Conservation (phyloP, 2,329 filamentous ascomycete genomes). For the Sclerotiophoma versabilis region DNA sequence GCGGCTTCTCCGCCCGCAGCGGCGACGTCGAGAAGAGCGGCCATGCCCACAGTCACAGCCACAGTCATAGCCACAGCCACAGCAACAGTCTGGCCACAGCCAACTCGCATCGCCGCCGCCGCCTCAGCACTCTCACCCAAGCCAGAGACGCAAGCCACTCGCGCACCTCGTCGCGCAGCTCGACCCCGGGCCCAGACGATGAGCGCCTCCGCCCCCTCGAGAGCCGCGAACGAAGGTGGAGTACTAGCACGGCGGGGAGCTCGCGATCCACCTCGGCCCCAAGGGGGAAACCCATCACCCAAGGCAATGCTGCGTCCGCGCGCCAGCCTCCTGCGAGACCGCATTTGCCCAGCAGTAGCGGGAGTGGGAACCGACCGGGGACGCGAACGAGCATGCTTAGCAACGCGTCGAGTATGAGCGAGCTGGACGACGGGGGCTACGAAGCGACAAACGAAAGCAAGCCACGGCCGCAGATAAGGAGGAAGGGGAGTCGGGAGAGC, state of each 20-base stretch:
- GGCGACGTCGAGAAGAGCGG: conserved; percentile 44
- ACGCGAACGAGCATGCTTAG: conserved; percentile 45
- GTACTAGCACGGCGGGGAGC: conserved; percentile 41
- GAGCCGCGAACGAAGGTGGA: conserved; percentile 41
- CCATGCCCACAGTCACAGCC: conserved; percentile 13
- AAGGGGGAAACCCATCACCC: conserved; percentile 26
- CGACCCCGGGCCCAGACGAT: conserved; percentile 42
- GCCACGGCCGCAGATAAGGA: neutral
- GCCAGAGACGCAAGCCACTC: conserved; percentile 41
- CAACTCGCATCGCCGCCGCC: conserved; percentile 31
- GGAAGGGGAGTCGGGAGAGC: conserved; percentile 12
- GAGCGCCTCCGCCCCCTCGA: conserved; percentile 30
- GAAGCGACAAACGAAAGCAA: conserved; percentile 10
- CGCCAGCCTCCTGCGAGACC: conserved; percentile 30
- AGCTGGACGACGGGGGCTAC: conserved; percentile 25
- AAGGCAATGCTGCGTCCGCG: conserved; percentile 37
- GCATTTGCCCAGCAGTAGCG: conserved; percentile 27
- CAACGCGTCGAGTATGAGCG: conserved; percentile 32
- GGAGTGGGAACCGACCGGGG: conserved; percentile 39
- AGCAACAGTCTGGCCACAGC: conserved; percentile 5
- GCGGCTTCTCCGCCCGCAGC: conserved; percentile 33
- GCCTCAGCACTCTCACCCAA: conserved; percentile 35
- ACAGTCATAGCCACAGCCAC: conserved; percentile 10
- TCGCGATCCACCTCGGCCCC: conserved; percentile 30
- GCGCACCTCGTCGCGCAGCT: conserved; percentile 41